Conservation (phyloP, 2,329 filamentous ascomycete species). For the Macrophomina phaseolina region DNA sequence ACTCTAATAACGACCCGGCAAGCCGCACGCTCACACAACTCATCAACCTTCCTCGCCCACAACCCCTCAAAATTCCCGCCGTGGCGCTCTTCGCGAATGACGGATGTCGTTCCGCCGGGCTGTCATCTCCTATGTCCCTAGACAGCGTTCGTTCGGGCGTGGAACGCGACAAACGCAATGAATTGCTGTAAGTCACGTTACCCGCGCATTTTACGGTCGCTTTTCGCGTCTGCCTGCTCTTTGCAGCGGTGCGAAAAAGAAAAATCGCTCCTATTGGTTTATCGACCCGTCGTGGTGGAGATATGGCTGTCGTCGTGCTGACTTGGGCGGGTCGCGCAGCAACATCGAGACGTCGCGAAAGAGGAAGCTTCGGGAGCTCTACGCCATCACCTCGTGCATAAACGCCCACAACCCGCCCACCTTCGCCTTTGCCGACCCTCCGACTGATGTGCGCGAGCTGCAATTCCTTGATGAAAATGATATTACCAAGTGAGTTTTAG, state of each 20-base stretch:
- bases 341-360: slow-evolving; percentile 77
- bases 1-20: slow-evolving; percentile 24
- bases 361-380: slow-evolving; percentile 88
- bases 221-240: slow-evolving; percentile 37
- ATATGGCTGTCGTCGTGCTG: slow-evolving; percentile 35
- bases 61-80: slow-evolving; percentile 43
- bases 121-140: slow-evolving; percentile 55
- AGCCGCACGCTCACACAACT: slow-evolving; percentile 31
- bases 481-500: slow-evolving; percentile 58
- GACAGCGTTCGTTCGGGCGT: slow-evolving; percentile 50
- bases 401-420: slow-evolving; percentile 61
- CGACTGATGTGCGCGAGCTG: slow-evolving; percentile 56
- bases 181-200: slow-evolving; percentile 50
- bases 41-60: slow-evolving; percentile 41
- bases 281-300: slow-evolving; percentile 45
- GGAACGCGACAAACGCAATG: slow-evolving; percentile 48
- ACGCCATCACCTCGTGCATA: slow-evolving; percentile 74
- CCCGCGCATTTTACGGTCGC: slow-evolving; percentile 38
- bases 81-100: slow-evolving; percentile 51
- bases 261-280: slow-evolving; percentile 49
- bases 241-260: slow-evolving; percentile 43
- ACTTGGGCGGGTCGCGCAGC: slow-evolving; percentile 35
- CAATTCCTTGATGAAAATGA: slow-evolving; percentile 64
- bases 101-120: slow-evolving; percentile 53
- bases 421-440: slow-evolving; percentile 57